phyloP scores from a whole-genome alignment of 164 flowering plant species.

The Aristolochia contorta region DNA sequence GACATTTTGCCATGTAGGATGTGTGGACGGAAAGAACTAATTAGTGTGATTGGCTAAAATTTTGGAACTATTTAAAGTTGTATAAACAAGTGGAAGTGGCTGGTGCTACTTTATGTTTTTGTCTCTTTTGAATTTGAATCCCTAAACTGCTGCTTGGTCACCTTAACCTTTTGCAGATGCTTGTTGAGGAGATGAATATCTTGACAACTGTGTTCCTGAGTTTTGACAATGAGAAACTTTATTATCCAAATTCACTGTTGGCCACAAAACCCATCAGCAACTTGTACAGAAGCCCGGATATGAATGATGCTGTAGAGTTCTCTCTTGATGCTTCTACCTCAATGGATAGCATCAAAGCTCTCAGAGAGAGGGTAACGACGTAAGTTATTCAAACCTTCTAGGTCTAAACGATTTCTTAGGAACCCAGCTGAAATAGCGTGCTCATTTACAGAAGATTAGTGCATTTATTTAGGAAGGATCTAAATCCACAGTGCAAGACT shows the following conservation, averaged over 20 bases:
- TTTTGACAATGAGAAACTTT: constrained; percentile 76
- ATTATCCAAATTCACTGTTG: constrained; percentile 67
- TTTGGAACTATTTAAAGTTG: no score
- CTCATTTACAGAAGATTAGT: background rate
- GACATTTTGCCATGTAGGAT: no score
- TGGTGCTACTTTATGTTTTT: no score
- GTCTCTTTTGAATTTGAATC: no score
- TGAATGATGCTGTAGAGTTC: constrained; percentile 71
- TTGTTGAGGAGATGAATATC: constrained; percentile 92
- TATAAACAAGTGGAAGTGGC: no score
- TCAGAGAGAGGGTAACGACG: constrained; percentile 53
- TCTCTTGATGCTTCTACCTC: constrained; percentile 62
- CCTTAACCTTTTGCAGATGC: constrained; percentile 37
- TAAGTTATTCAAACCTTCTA: constrained; percentile 20
- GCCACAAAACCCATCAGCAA: constrained; percentile 78
- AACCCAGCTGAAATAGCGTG: background rate
- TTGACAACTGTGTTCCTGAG: constrained; percentile 69
- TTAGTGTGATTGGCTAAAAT: no score
- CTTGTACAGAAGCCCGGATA: constrained; percentile 75
- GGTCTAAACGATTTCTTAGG: background rate
- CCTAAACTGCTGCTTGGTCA: no score
- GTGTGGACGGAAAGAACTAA: no score
- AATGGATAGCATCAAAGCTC: constrained; percentile 42
- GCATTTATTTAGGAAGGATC: background rate
- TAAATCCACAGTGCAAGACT: background rate